Base-by-base conservation (phyloP, 2,329 filamentous ascomycete species). In the Botrytis squamosa region DNA sequence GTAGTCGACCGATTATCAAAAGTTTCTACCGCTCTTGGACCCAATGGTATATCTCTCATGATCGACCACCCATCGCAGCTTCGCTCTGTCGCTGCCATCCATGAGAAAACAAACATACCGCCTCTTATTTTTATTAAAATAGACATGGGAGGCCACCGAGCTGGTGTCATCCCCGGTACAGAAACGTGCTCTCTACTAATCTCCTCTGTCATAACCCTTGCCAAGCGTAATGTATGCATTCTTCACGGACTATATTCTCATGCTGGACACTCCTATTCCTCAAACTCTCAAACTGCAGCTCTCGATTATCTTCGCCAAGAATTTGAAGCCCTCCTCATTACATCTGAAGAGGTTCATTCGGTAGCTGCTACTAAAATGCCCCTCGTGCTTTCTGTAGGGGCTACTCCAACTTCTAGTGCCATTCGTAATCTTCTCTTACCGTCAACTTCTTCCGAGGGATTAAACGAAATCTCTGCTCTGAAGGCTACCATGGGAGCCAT, bases 171-270 rank as follows among this genome's bases (percentile, higher is more conserved):
- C 1, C 86, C 88, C 0, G 80, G 83, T 10, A 87, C 88, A 0
- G 77, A 82, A 0, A 82, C 81, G 3, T 86, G 88, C 75, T 79
- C 81, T 2, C 78, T 81, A 1, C 81, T 91, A 1, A 83, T 91
- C 57, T 77, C 82, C 46, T 78, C 80, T 22, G 82, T 86, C 0
- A 81, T 90, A 3, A 78, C 81, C 18, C 82, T 84, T 0, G 83
- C 87, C n/a, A 79, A 80, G 3, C 79, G 79, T 2, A 83, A 83
- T 6, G 70, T 72, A 16, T 81, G 81, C 74, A 75, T 81, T 33
- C 82, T 95, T 9, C 83, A 87, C 5, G 93, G 93, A 0, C 83
- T 95, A 36, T 95, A 95, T 81, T 87, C 87, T 4, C 93, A 95
- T 81, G 90, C 90, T 10, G 92, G 92, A 1, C 87, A 93, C 77